Percentiles rank a stretch among this genome's conserved stretches.
Evolutionary conservation across 345 rosid species (phyloP).

Genomic region (Capsella bursapastoris): DNA sequence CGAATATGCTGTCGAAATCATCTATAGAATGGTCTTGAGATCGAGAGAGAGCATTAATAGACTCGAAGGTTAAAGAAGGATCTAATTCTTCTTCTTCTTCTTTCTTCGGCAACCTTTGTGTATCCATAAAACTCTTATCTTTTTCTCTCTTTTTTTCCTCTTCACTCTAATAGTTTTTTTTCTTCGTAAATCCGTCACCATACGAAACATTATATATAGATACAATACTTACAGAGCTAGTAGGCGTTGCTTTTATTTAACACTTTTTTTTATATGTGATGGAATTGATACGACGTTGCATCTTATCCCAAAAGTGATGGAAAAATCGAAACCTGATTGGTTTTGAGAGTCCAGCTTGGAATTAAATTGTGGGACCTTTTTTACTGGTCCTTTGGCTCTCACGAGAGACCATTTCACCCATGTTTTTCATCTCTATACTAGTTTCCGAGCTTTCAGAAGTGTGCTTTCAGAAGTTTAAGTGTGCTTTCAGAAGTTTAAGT

Average conservation of each 20-base stretch:
- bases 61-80: conserved; percentile 23
- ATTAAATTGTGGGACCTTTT: conserved; percentile 29
- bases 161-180: conserved; percentile 11
- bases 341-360: conserved; percentile 42
- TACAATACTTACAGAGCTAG: neutral
- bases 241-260: neutral
- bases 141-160: conserved; percentile 29
- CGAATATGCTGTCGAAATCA: conserved; percentile 32
- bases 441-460: conserved; percentile 8
- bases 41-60: conserved; percentile 7
- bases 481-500: conserved; percentile 51
- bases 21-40: conserved; percentile 2
- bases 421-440: conserved; percentile 8
- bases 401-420: conserved; percentile 21
- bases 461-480: conserved; percentile 49
- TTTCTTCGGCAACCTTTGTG: conserved; percentile 38
- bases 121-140: conserved; percentile 44
- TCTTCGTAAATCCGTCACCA: conserved; percentile 27
- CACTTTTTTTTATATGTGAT: conserved; percentile 1
- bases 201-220: conserved; percentile 21
- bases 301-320: conserved; percentile 47
- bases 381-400: conserved; percentile 38
- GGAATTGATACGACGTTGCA: conserved; percentile 38
- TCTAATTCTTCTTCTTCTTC: conserved; percentile 41
- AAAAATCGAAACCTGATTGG: conserved; percentile 39